phyloP scores from a whole-genome alignment of 805 yeast species.

The Wickerhamiella alocasiicola region DNA sequence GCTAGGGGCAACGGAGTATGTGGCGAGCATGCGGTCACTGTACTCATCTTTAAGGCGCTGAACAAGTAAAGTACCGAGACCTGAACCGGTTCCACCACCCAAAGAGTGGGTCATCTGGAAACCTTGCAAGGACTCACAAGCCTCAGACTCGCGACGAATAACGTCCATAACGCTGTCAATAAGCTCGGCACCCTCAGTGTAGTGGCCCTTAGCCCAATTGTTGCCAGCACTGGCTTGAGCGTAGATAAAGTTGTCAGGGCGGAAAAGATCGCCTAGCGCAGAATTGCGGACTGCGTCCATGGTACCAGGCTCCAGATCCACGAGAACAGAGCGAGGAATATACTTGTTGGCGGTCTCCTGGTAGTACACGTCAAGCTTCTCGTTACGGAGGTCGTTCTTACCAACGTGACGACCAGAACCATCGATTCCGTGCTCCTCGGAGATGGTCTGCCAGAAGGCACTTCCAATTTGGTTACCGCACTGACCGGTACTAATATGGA shows the following conservation, averaged over 20 bases:
- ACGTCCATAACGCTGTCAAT: conserved; percentile 87
- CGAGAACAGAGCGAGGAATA: conserved; percentile 89
- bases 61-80: conserved; percentile 85
- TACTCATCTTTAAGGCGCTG: conserved; percentile 84
- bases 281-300: conserved; percentile 76
- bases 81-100: conserved; percentile 96
- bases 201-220: conserved; percentile 96
- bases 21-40: conserved; percentile 94
- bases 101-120: conserved; percentile 78
- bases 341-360: conserved; percentile 66
- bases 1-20: conserved; percentile 90
- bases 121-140: conserved; percentile 87
- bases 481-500: conserved; percentile 94
- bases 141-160: conserved; percentile 88
- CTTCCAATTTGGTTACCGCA: conserved; percentile 30
- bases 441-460: conserved; percentile 31
- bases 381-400: conserved; percentile 25
- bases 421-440: conserved; percentile 29
- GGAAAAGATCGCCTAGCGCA: conserved; percentile 65
- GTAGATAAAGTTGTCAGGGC: conserved; percentile 83
- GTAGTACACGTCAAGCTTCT: conserved; percentile 70
- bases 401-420: conserved; percentile 23
- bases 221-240: conserved; percentile 94
- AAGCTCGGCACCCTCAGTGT: conserved; percentile 93
- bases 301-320: conserved; percentile 92